Evolutionary conservation across 1,284 basidiomycete species (phyloP).

Genomic region (Jaminaea rosea): DNA sequence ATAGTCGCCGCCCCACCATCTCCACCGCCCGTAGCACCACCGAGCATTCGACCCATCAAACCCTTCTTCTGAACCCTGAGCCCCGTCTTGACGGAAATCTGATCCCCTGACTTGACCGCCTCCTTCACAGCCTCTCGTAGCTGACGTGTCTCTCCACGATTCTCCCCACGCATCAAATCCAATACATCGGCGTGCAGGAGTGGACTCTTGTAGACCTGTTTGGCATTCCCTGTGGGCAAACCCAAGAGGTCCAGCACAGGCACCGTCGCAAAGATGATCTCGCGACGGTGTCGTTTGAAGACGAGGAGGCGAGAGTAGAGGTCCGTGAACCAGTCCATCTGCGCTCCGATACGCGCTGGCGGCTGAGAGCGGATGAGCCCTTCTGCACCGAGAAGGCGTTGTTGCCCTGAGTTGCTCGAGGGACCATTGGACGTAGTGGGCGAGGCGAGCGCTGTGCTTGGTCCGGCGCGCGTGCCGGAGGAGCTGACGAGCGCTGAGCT

Average conservation of each 20-base stretch:
- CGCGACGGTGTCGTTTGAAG: slow-evolving; percentile 13
- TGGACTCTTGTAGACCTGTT: slow-evolving; percentile 4
- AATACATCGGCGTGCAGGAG: slow-evolving; percentile 9
- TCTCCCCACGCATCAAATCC: not conserved
- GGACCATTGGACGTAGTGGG: no score
- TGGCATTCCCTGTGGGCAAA: not conserved
- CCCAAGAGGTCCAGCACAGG: slow-evolving; percentile 7
- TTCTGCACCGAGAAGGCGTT: slow-evolving; percentile 5
- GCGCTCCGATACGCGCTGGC: slow-evolving; percentile 10
- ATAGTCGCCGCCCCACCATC: no score
- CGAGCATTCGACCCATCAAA: no score
- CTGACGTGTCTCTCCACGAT: slow-evolving; percentile 3
- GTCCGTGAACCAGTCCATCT: slow-evolving; percentile 12
- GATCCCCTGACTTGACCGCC: not conserved
- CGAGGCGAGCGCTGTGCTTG: no score
- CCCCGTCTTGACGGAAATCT: slow-evolving; percentile 4
- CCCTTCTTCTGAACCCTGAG: not conserved
- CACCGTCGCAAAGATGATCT: slow-evolving; percentile 14
- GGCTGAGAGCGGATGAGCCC: not conserved
- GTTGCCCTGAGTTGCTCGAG: no score
- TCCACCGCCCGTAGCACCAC: not conserved
- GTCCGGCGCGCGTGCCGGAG: no score
- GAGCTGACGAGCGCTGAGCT: no score
- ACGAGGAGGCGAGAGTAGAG: slow-evolving; percentile 12
- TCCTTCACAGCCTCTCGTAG: slow-evolving; percentile 3